phyloP scores from a whole-genome alignment of 805 yeast genomes.

The Yamadazyma endophytica region DNA sequence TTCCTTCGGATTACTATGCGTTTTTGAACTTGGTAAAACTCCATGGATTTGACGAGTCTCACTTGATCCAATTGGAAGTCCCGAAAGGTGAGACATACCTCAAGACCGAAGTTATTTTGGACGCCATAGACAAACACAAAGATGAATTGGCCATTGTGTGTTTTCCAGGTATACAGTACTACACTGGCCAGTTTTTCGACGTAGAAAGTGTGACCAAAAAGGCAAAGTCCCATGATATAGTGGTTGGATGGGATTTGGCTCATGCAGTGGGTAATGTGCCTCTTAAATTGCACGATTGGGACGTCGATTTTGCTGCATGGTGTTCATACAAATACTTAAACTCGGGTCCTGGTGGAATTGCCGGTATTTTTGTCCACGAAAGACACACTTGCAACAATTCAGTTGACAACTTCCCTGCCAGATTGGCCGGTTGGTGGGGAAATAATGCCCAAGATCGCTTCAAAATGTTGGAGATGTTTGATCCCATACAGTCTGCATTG shows the following conservation, averaged over 20 bases:
- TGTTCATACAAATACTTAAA: constrained; percentile 90
- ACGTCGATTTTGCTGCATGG: constrained; percentile 91
- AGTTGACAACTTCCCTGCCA: constrained; percentile 41
- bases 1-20: constrained; percentile 91
- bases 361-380: constrained; percentile 77
- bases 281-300: constrained; percentile 77
- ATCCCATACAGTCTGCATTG: constrained; percentile 80
- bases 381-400: constrained; percentile 31
- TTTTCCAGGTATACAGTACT: constrained; percentile 87
- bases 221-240: constrained; percentile 50
- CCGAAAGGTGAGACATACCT: constrained; percentile 53
- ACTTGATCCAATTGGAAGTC: constrained; percentile 63
- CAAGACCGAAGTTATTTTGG: constrained; percentile 59
- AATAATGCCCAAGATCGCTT: constrained; percentile 68
- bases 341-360: constrained; percentile 92
- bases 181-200: constrained; percentile 85
- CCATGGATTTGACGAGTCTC: constrained; percentile 50
- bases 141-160: constrained; percentile 69
- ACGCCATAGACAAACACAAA: constrained; percentile 49
- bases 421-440: constrained; percentile 99
- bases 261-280: constrained; percentile 91
- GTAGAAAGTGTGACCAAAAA: constrained; percentile 63
- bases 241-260: constrained; percentile 93
- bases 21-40: constrained; percentile 67
- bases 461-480: constrained; percentile 72